Evolutionary conservation across 345 rosid species (phyloP), one percentile per base, ranked within the genome.

Genomic region (Dipteronia sinensis): DNA sequence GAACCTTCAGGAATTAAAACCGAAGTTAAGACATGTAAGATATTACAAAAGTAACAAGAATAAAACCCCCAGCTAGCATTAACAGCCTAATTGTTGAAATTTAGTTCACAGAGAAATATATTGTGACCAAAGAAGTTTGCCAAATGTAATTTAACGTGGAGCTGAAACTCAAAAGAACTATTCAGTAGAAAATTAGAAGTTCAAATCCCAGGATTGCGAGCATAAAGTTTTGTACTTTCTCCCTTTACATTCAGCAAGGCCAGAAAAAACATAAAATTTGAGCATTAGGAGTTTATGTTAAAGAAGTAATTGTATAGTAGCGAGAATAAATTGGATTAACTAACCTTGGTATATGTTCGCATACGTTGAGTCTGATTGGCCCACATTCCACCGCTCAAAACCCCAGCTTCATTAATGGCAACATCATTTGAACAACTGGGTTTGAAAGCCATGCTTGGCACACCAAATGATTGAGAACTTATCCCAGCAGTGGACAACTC

Each of bases 321-420:
- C 20, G 47, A 40, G 51, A 59, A 56, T 51, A 31, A 58, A 61
- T 62, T 75, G 47, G 69, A 68, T 20, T 13, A 13, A 80, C 86
- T 67, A 66, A 96, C 99, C 99, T 96, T 96, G 13, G 98, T 96
- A 84, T 87, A 96, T 63, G 99, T 93, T 71, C 98, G 89, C 97
- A 93, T 93, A 0, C 97, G 89, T 65, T 91, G 99, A 77, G 93
- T 81, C 82, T 92, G 99, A 76, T 86, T 88, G 44, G 89, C 85
- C 99, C 98, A 95, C 51, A 88, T 71, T 66, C 98, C 99, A 13
- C 91, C 89, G 81, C 89, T 89, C 72, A 93, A 80, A 80, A 92
- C 89, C 65, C 93, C 97, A 29, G 96, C 64, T 69, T 93, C 99
- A 69, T 84, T 90, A 71, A 95, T 90, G 73, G 90, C 82, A 66